Evolutionary conservation across 169 alveolate species (phyloP).

Genomic region (Perkinsus marinus): DNA sequence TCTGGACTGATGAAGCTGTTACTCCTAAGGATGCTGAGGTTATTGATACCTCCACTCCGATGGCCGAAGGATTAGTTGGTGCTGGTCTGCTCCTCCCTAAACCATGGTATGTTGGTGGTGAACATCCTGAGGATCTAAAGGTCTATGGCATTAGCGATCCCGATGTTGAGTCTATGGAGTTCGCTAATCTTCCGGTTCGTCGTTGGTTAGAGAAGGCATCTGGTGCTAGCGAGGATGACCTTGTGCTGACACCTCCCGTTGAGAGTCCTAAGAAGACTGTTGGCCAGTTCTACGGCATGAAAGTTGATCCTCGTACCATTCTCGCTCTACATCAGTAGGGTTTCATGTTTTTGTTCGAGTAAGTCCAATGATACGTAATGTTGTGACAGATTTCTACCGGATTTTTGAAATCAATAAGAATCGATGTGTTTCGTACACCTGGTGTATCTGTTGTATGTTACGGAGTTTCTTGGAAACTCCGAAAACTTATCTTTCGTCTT

Average conservation of each 20-base stretch:
- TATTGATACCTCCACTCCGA: not conserved
- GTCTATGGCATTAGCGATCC: not conserved
- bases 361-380: not conserved
- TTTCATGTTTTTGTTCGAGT: not conserved
- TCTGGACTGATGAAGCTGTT: not conserved
- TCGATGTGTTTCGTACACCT: too few relatives aligned
- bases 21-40: not conserved
- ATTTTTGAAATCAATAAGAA: not conserved
- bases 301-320: not conserved
- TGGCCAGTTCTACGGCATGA: not conserved
- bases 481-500: too few relatives aligned
- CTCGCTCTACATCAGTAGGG: not conserved
- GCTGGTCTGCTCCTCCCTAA: not conserved
- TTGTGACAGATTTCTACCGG: not conserved
- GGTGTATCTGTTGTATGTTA: too few relatives aligned
- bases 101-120: not conserved
- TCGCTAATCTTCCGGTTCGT: not conserved
- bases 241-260: not conserved
- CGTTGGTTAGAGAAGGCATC: not conserved
- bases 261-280: not conserved
- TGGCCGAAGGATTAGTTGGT: not conserved
- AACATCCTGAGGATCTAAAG: not conserved
- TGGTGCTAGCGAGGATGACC: too few relatives aligned
- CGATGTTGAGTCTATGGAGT: not conserved
- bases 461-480: too few relatives aligned